Evolutionary conservation across 1,139 yeast genomes (phyloP), one percentile per base, ranked within the genome.

Genomic region (Yamadazyma diddensiae): DNA sequence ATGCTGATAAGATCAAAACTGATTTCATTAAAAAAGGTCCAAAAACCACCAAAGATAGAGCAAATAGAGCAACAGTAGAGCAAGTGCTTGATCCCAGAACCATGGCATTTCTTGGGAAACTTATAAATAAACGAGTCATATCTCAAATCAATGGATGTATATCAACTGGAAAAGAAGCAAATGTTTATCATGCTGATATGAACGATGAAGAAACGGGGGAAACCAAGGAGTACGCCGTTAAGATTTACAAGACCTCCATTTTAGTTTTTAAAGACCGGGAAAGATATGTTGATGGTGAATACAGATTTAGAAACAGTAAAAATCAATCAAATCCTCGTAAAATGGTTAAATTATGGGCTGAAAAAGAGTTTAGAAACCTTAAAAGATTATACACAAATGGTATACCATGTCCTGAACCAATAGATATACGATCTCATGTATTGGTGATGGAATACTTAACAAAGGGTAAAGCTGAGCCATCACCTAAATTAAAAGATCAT

Each of bases 281-380:
- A 52, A 64, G 97, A 48, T 94, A 94, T 50, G 97, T 94, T 11
- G 94, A 86, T 52, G 98, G 98, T 24, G 99, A 94, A 59, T 92
- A 77, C 55, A 69, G 99, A 39, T 94, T 94, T 60, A 68, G 97
- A 52, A 84, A 86, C 52, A 71, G 82, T 29, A 86, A 87, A 46
- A 77, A 75, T 38, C 90, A 87, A 50, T 87, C 88, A 46, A 94
- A 94, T 50, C 97, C 98, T 6, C 73, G 98, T 49, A 90, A 90
- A 54, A 92, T 94, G 97, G 96, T 94, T 39, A 86, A 87, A 55
- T 73, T 90, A 21, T 94, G 99, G 99, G 98, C 98, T 0, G 98
- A 94, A 55, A 94, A 94, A 53, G 99, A 94, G 59, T 90, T 88
- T 48, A 65, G 99, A 36, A 94, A 94, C 53, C 68, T 94, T 57